These are phyloP conservation scores for Sonneratia caseolaris DNA, from an alignment of 345 rosid genomes.

Conservation along the genomic window DNA sequence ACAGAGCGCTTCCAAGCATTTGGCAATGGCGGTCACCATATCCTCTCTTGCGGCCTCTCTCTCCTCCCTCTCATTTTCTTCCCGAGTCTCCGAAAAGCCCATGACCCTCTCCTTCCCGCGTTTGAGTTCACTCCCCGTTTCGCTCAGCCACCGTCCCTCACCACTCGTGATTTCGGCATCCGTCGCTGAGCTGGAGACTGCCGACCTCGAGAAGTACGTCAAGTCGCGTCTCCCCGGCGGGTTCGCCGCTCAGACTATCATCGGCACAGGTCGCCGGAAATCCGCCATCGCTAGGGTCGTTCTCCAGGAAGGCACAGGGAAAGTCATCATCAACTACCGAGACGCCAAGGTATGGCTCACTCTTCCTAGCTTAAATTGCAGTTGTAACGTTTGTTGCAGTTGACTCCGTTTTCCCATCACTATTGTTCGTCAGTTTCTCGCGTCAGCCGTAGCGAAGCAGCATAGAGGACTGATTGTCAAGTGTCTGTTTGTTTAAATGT, in stretches of 20 bases:
- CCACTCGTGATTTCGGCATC: conserved; percentile 43
- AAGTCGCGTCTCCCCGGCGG: conserved; percentile 91
- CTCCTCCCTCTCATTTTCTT: conserved; percentile 72
- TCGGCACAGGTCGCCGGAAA: conserved; percentile 88
- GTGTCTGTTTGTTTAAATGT: neutral
- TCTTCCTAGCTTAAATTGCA: neutral
- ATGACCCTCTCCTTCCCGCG: conserved; percentile 24
- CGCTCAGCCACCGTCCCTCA: conserved; percentile 22
- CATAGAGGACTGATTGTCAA: neutral
- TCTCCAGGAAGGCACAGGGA: conserved; percentile 87
- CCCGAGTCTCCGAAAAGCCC: conserved; percentile 50
- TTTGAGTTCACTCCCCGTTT: conserved; percentile 19
- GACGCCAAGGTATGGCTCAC: conserved; percentile 56
- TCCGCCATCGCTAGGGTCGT: conserved; percentile 89
- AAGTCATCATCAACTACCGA: conserved; percentile 75
- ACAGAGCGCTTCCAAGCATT: conserved; percentile 2
- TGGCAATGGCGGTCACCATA: conserved; percentile 44
- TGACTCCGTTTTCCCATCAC: neutral
- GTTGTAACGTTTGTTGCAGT: neutral
- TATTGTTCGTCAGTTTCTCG: neutral
- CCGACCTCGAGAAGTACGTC: conserved; percentile 58
- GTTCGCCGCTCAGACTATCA: conserved; percentile 74
- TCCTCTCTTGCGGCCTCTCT: conserved; percentile 56
- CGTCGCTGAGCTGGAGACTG: conserved; percentile 39
- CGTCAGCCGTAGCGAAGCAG: too few relatives aligned